A percentile compares a stretch with the other conserved stretches of the same genome.
These are phyloP conservation scores for Fraxinus floribunda DNA, from an alignment of 305 asterid genomes.

Conservation along the genomic window DNA sequence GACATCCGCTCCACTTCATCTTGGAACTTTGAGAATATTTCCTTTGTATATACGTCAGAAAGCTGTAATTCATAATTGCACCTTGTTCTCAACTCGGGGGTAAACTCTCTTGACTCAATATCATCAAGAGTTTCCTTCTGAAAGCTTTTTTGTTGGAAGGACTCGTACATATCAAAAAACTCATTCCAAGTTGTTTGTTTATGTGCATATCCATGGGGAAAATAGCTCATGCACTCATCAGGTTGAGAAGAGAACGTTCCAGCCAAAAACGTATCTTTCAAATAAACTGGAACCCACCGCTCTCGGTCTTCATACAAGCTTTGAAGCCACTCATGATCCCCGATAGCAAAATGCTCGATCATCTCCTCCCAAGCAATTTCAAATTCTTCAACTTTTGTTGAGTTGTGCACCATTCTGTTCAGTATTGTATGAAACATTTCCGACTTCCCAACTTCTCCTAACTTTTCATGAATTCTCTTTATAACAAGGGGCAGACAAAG, in stretches of 20 bases:
- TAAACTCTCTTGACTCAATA: constrained; percentile 51
- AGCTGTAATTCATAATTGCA: constrained; percentile 56
- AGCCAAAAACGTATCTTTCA: constrained; percentile 57
- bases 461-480: constrained; percentile 40
- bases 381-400: constrained; percentile 63
- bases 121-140: constrained; percentile 59
- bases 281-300: constrained; percentile 75
- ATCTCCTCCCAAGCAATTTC: constrained; percentile 79
- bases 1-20: constrained; percentile 58
- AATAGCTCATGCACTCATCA: constrained; percentile 35
- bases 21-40: constrained; percentile 63
- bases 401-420: constrained; percentile 48
- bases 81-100: constrained; percentile 47
- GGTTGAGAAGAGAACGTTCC: constrained; percentile 44
- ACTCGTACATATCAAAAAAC: constrained; percentile 47
- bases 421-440: constrained; percentile 47
- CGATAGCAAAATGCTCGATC: constrained; percentile 50
- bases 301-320: constrained; percentile 68
- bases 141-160: constrained; percentile 41
- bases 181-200: constrained; percentile 47
- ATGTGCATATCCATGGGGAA: constrained; percentile 52
- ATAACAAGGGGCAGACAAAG: constrained; percentile 54
- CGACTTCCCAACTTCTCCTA: constrained; percentile 49
- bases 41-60: constrained; percentile 63
- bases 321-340: constrained; percentile 56